A percentile compares a stretch with the other conserved stretches of the same genome.
Evolutionary conservation across 768 basidiomycete species (phyloP).

Genomic region (Phanerochaete carnosa): DNA sequence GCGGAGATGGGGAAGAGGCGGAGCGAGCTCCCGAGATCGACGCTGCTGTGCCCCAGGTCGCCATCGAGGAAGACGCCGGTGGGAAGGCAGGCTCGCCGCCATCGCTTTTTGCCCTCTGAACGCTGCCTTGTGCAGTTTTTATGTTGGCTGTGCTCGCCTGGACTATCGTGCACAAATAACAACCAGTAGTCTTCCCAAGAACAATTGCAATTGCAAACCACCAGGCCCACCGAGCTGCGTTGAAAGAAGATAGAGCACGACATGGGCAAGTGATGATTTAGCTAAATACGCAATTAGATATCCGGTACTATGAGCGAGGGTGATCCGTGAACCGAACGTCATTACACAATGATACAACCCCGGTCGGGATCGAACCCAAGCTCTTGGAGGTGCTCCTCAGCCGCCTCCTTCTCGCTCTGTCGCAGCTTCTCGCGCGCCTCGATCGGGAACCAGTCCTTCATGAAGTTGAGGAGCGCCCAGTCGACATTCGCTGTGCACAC

Average conservation of each 20-base stretch:
- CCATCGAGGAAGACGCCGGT: constrained; percentile 8
- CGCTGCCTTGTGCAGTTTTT: no score
- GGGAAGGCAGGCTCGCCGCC: not conserved
- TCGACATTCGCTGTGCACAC: constrained; percentile 64
- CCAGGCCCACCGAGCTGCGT: no score
- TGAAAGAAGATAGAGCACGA: no score
- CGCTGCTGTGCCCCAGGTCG: constrained; percentile 6
- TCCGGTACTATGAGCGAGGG: not conserved
- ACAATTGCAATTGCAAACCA: no score
- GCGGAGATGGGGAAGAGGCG: not conserved
- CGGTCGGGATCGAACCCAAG: constrained; percentile 47
- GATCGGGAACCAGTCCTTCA: constrained; percentile 89
- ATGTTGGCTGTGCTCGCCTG: no score
- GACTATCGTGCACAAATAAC: no score
- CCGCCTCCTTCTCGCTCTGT: constrained; percentile 73
- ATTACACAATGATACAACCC: not conserved
- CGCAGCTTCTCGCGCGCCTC: constrained; percentile 74
- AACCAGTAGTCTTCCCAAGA: no score
- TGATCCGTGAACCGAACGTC: not conserved
- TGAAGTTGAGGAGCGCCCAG: constrained; percentile 76
- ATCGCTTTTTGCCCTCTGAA: not conserved
- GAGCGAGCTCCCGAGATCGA: not conserved
- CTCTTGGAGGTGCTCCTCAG: constrained; percentile 63
- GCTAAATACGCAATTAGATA: not conserved
- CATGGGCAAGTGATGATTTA: no score